phyloP scores from a whole-genome alignment of 768 basidiomycete species.

The Boletus barrowsii region DNA sequence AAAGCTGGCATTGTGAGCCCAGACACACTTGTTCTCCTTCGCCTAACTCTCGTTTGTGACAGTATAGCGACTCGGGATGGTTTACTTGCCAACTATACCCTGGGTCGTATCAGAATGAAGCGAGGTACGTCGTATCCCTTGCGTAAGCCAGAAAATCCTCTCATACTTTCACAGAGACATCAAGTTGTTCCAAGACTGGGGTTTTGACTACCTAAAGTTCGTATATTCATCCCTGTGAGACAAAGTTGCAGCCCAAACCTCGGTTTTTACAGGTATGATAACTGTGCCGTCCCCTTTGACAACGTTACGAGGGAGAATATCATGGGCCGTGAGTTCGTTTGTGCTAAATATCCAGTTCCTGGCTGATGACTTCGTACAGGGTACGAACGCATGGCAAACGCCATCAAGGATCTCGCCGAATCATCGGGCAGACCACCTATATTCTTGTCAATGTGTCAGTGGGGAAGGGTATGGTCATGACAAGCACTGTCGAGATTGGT shows the following conservation, averaged over 20 bases:
- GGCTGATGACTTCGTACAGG: slow-evolving; percentile 34
- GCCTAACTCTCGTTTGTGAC: neutral
- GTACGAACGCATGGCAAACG: slow-evolving; percentile 58
- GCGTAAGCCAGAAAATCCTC: neutral
- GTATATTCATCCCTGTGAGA: slow-evolving; percentile 12
- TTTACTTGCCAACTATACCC: slow-evolving; percentile 64
- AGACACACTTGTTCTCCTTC: neutral
- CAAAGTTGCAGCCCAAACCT: neutral
- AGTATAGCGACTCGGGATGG: slow-evolving; percentile 72
- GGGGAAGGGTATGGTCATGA: slow-evolving; percentile 52
- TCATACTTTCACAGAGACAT: slow-evolving; percentile 42
- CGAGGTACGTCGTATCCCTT: slow-evolving; percentile 34
- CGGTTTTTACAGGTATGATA: slow-evolving; percentile 47
- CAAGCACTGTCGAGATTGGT: too few relatives aligned
- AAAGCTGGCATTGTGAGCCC: slow-evolving; percentile 58
- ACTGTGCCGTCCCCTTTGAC: slow-evolving; percentile 61
- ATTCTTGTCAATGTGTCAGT: slow-evolving; percentile 61
- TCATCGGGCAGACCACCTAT: slow-evolving; percentile 51
- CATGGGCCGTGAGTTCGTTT: slow-evolving; percentile 44
- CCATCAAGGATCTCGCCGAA: slow-evolving; percentile 48
- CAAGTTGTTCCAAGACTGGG: slow-evolving; percentile 61
- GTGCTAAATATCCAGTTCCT: neutral
- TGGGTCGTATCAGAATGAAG: slow-evolving; percentile 63
- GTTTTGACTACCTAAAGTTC: slow-evolving; percentile 63
- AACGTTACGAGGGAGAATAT: slow-evolving; percentile 53